A percentile compares a stretch with the other conserved stretches of the same genome.
Evolutionary conservation across 208 protist genomes (phyloP).

Genomic region (Trypanosoma platydactyli): DNA sequence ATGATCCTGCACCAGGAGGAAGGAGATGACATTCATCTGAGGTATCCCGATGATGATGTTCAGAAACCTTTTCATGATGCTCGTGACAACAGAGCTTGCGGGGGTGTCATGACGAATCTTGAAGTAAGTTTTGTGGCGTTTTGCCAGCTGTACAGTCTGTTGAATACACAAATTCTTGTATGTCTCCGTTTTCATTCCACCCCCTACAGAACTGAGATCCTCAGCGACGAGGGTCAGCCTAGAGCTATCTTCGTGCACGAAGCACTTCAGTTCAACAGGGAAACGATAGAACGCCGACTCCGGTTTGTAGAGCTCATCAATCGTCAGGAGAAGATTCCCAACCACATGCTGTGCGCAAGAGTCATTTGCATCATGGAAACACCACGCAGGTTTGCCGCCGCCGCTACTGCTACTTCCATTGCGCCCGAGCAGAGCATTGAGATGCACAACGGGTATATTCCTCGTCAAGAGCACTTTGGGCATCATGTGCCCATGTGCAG

Average conservation of each 20-base stretch:
- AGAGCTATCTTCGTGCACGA: conserved; percentile 59
- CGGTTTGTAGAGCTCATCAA: conserved; percentile 30
- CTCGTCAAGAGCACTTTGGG: no score
- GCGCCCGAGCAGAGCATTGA: neutral
- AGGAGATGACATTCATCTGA: conserved; percentile 40
- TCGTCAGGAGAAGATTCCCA: conserved; percentile 31
- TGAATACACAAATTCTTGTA: conserved; percentile 47
- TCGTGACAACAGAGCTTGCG: conserved; percentile 55
- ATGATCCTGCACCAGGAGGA: conserved; percentile 41
- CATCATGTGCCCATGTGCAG: no score
- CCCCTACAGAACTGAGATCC: conserved; percentile 23
- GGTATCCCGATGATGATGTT: conserved; percentile 44
- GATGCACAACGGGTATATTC: no score
- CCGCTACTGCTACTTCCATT: neutral
- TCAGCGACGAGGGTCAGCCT: conserved; percentile 54
- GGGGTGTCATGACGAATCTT: conserved; percentile 43
- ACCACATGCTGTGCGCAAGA: conserved; percentile 12
- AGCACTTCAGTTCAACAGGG: conserved; percentile 45
- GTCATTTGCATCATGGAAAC: neutral
- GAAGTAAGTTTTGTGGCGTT: conserved; percentile 46
- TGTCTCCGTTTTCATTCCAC: conserved; percentile 28
- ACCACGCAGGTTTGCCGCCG: neutral
- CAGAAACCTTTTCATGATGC: conserved; percentile 55
- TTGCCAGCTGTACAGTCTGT: conserved; percentile 27
- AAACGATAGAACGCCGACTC: conserved; percentile 37